Evolutionary conservation across 805 yeast genomes (phyloP), one percentile per base, ranked within the genome.

Genomic region (Saturnispora sekii): DNA sequence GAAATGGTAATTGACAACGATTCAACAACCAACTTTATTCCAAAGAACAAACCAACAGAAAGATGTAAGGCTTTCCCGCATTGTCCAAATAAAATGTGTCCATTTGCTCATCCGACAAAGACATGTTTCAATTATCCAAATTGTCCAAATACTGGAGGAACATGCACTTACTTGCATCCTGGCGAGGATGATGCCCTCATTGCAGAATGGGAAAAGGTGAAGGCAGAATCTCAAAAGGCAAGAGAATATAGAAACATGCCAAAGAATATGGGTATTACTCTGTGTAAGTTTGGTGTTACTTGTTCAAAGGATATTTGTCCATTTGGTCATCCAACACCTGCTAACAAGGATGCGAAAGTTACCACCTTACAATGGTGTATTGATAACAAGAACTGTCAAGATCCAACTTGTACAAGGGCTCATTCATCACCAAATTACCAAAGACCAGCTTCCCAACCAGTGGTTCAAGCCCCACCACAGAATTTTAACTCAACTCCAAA

Each of bases 271-370:
- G 80, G 81, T 45, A 71, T 76, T 47, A 73, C 75, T 2, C 57
- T 81, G 32, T 88, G 96, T 68, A 84, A 83, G 59, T 88, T 76
- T 62, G 93, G 90, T 40, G 68, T 72, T 18, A 62, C 76, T 34
- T 88, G 96, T 64, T 69, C 84, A 18, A 84, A 84, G 56, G 86
- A 79, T 49, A 65, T 76, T 50, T 88, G 96, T 67, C 86, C 88
- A 28, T 86, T 81, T 66, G 96, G 88, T 21, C 96, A 88, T 59
- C 96, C 97, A 38, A 85, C 95, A 0, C 93, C 94, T 1, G 83
- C 86, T 14, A 85, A 83, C 64, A 76, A 72, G 50, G 78, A 74
- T 49, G 87, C 88, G 28, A 77, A 79, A 53, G 85, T 87, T 35
- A 67, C 74, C 12, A 72, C 73, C 14, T 65, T 75, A 40, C 81